Evolutionary conservation across 2,329 filamentous ascomycete genomes (phyloP), one percentile per base, ranked within the genome.

Genomic region (Botrytis deweyae): DNA sequence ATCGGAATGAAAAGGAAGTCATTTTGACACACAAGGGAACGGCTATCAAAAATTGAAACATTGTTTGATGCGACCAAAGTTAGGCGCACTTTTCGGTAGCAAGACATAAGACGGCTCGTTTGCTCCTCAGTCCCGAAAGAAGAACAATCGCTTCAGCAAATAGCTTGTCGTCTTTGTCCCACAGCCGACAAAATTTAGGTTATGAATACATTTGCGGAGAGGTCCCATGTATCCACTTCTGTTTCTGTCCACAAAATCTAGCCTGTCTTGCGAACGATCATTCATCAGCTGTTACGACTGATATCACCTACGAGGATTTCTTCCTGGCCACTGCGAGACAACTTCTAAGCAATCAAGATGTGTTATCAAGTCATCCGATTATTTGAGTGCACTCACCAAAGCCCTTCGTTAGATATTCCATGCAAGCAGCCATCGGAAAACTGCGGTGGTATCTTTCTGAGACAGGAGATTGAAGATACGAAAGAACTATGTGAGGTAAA

Each of bases 11-110:
- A 65, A 80, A 82, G 63, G 82, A 85, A 74, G 78, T 90, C 46
- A 82, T 88, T 25, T 80, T 91, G 77, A 87, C 85, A 9, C 87
- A 84, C 82, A 84, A 86, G 70, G 88, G 88, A 1, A 83, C 82
- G 40, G 68, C 74, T 38, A 76, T 81, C 70, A 73, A 74, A 49
- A 22, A 49, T n/a, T 77, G 64, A 77, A 63, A 33, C 49, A 40
- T 55, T 70, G 40, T 73, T 29, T 58, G 40, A 33, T 70, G 58
- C 29, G 36, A 62, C 42, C 55, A 58, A 55, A 25, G 3, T 63
- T 40, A 7, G 10, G 36, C 12, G 58, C 25, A 33, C 36, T 9
- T 29, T 46, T n/a, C 38, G 20, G 42, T 44, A 52, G 20, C 20
- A 16, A 70, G 22, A 49, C 42, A 58, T 38, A 18, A 40, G 8